Base-by-base conservation (phyloP, 2,329 filamentous ascomycete genomes). In the Ascochyta pisi region DNA sequence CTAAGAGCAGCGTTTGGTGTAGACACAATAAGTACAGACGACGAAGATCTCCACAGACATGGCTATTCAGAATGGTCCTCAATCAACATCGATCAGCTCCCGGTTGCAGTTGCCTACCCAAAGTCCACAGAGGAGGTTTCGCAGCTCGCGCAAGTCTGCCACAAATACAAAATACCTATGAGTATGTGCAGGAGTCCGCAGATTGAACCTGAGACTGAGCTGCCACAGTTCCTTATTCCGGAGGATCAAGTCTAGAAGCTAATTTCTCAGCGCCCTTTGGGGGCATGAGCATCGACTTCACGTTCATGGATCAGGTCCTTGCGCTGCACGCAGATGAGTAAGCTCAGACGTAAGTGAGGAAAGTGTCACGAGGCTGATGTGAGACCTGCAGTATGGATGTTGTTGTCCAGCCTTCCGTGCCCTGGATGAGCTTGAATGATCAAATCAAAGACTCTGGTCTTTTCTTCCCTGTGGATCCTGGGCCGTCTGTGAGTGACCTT, bases 381-480 rank as follows among this genome's bases (percentile, higher is more conserved):
- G 35, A 51, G 35, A 35, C 24, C 1, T 37, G 37, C 41, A 84
- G 73, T 73, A 92, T 96, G 90, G 93, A 97, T 66, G 83, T 96
- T 45, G 90, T 96, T 4, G 92, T 97, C 3, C 93, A 97, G 73
- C 93, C 93, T 3, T 90, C 90, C 6, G 88, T 97, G 9, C 89
- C 89, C n/a, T 97, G 92, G 92, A 92, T 96, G 83, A 86, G 90
- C 48, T 78, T 97, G 54, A 97, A 97, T 67, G 86, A 89, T 62
- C 82, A 86, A 44, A 86, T 90, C 68, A 85, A 89, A 75, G 82
- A 85, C 35, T 88, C 85, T 4, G 91, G 91, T 0, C 84, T 97
- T 1, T 96, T 96, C 78, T 96, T 96, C 71, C 93, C 93, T 1
- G 88, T 96, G 12, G 93, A 97, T 68, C 93, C 93, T 12, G 90